Evolutionary conservation across 176 grass and related monocot genomes (phyloP).

Genomic region (Areca catechu): DNA sequence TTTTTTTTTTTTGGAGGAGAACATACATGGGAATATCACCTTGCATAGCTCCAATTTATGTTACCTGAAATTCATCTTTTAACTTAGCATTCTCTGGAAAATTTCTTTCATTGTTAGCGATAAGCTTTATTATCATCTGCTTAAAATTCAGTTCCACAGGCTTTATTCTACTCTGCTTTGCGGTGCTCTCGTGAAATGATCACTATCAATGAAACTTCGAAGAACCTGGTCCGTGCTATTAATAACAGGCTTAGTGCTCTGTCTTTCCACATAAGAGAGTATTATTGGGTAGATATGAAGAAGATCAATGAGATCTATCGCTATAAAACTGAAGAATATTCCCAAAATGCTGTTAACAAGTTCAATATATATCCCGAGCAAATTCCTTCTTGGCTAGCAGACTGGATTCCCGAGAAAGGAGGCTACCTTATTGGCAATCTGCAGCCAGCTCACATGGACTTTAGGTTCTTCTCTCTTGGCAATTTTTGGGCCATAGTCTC

Average conservation of each 20-base stretch:
- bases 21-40: too few relatives aligned
- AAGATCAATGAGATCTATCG: constrained; percentile 20
- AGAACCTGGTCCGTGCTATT: constrained; percentile 1
- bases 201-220: constrained; percentile 4
- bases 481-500: constrained; percentile 40
- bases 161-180: constrained; percentile 15
- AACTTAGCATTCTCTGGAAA: too few relatives aligned
- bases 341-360: constrained; percentile 14
- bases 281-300: constrained; percentile 17
- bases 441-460: constrained; percentile 47
- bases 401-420: constrained; percentile 18
- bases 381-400: constrained; percentile 13
- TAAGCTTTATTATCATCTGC: too few relatives aligned
- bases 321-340: constrained; percentile 20
- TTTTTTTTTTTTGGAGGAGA: too few relatives aligned
- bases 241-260: constrained; percentile 18
- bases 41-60: too few relatives aligned
- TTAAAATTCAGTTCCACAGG: neutral
- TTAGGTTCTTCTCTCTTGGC: constrained; percentile 41
- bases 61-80: too few relatives aligned
- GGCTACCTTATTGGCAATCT: constrained; percentile 29
- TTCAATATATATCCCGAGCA: constrained; percentile 21
- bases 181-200: constrained; percentile 20
- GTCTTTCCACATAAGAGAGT: constrained; percentile 20
- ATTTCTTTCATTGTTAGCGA: too few relatives aligned